Percentiles rank a stretch among this genome's conserved stretches.
Evolutionary conservation across 1,284 basidiomycete genomes (phyloP).

Genomic region (Melampsora occidentalis): DNA sequence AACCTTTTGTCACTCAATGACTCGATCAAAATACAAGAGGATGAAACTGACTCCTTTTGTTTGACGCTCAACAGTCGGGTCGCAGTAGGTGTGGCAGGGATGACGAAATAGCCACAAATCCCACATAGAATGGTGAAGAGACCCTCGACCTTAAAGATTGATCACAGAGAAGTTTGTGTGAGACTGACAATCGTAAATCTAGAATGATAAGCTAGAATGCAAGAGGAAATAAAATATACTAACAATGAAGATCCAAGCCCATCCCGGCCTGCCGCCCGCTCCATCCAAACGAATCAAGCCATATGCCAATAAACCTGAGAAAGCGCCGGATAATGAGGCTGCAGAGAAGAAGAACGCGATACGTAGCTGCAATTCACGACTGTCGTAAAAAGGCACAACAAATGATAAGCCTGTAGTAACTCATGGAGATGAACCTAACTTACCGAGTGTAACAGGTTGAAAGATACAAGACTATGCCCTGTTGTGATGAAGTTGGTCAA

Average conservation of each 20-base stretch:
- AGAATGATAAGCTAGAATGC: not conserved
- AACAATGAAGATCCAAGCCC: constrained; percentile 43
- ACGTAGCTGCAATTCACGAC: constrained; percentile 38
- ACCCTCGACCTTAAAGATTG: constrained; percentile 32
- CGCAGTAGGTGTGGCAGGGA: constrained; percentile 17
- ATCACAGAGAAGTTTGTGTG: not conserved
- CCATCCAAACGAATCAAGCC: constrained; percentile 35
- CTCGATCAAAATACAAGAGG: not conserved
- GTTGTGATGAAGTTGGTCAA: not conserved
- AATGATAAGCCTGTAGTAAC: not conserved
- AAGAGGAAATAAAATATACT: not conserved
- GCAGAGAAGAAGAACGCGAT: constrained; percentile 38
- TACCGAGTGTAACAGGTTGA: constrained; percentile 36
- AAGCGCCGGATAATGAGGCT: constrained; percentile 34
- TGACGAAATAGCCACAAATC: constrained; percentile 20
- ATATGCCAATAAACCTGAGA: constrained; percentile 41
- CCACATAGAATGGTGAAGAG: constrained; percentile 30
- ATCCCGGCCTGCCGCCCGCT: constrained; percentile 11
- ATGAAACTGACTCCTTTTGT: constrained; percentile 16
- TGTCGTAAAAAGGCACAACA: not conserved
- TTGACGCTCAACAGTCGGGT: constrained; percentile 2
- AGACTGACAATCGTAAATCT: not conserved
- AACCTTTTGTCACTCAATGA: not conserved
- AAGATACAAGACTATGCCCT: constrained; percentile 40
- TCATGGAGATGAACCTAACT: not conserved